Percentiles rank a stretch among this genome's conserved stretches.
These are phyloP conservation scores for Didymella segeticola DNA, from an alignment of 2,329 filamentous ascomycete genomes.

Conservation along the genomic window DNA sequence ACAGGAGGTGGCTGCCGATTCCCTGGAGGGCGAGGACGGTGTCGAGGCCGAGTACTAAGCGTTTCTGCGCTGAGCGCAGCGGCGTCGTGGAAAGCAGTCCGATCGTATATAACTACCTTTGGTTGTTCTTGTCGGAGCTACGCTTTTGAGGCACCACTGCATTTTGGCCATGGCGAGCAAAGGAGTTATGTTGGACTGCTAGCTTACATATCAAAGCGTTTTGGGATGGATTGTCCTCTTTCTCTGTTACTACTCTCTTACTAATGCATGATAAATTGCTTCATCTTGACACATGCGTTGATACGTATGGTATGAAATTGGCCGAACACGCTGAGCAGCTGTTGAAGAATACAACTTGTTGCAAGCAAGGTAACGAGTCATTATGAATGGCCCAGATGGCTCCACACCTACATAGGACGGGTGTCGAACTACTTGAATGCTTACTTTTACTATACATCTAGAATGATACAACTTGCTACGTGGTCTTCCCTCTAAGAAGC, in stretches of 20 bases:
- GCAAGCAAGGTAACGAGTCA: no score
- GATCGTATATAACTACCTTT: slow-evolving; percentile 38
- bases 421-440: background rate
- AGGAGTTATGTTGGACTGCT: slow-evolving; percentile 30
- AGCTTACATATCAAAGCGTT: slow-evolving; percentile 33
- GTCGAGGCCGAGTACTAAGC: slow-evolving; percentile 88
- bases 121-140: slow-evolving; percentile 29
- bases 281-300: no score
- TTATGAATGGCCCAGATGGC: no score
- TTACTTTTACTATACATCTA: background rate
- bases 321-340: no score
- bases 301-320: no score
- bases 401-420: no score
- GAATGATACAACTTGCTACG: background rate
- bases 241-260: slow-evolving; percentile 40
- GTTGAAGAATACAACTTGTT: no score
- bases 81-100: slow-evolving; percentile 28
- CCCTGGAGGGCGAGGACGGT: slow-evolving; percentile 83
- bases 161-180: slow-evolving; percentile 28
- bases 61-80: slow-evolving; percentile 25
- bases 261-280: slow-evolving; percentile 38
- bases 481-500: background rate
- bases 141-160: slow-evolving; percentile 28
- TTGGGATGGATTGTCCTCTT: slow-evolving; percentile 34
- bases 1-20: slow-evolving; percentile 90